phyloP scores from a whole-genome alignment of 306 rosid genomes.

The Trichosanthes cucumerina region DNA sequence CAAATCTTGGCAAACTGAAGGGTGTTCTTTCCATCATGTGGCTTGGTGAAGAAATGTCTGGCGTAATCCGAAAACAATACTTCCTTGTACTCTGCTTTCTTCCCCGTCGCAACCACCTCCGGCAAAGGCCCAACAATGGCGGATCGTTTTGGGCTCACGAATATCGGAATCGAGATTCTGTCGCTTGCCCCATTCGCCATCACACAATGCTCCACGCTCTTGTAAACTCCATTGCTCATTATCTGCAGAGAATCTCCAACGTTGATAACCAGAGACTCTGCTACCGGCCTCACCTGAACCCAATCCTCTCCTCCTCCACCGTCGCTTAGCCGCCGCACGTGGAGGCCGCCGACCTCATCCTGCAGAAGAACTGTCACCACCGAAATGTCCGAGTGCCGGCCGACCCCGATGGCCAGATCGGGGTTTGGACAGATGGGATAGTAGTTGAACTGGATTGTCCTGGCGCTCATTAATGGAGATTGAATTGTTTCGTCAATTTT shows the following conservation, averaged over 20 bases:
- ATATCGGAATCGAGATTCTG: constrained; percentile 50
- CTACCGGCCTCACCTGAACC: constrained; percentile 41
- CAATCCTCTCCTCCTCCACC: background rate
- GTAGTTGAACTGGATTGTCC: constrained; percentile 40
- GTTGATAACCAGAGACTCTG: constrained; percentile 44
- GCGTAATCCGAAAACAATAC: constrained; percentile 44
- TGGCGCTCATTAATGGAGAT: background rate
- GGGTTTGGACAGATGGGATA: constrained; percentile 48
- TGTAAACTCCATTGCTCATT: constrained; percentile 53
- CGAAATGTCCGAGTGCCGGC: constrained; percentile 53
- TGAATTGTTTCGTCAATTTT: constrained; percentile 26
- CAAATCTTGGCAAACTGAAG: constrained; percentile 31
- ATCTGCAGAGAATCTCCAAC: constrained; percentile 25
- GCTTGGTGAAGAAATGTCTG: constrained; percentile 41
- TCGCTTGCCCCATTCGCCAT: constrained; percentile 25
- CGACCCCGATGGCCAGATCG: constrained; percentile 34
- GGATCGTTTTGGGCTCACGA: constrained; percentile 40
- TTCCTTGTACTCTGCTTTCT: constrained; percentile 30
- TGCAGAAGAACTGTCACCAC: constrained; percentile 48
- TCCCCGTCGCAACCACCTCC: constrained; percentile 29
- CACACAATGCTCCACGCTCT: constrained; percentile 50
- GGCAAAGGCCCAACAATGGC: constrained; percentile 28
- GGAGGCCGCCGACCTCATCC: constrained; percentile 49
- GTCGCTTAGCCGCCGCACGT: constrained; percentile 10
- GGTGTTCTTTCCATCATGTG: constrained; percentile 53